Percentiles rank a stretch among this genome's conserved stretches.
These are phyloP conservation scores for Asterella californica DNA, from an alignment of 225 moss, liverwort and hornwort species.

Conservation along the genomic window DNA sequence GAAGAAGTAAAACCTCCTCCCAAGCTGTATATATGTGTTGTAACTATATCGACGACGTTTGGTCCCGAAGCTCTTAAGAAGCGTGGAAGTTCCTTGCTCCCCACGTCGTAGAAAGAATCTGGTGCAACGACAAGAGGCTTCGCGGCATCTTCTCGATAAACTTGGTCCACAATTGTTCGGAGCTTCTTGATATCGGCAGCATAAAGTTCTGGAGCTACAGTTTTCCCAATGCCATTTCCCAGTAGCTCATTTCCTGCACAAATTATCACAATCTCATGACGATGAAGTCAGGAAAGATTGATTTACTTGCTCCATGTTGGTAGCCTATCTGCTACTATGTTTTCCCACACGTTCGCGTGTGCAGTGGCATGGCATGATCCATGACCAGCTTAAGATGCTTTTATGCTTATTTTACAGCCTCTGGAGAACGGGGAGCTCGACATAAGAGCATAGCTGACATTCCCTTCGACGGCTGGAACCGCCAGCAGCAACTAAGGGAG, in stretches of 20 bases:
- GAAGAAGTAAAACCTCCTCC: slow-evolving; percentile 63
- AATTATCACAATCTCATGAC: background rate
- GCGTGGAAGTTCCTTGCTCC: slow-evolving; percentile 34
- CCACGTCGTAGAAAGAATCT: slow-evolving; percentile 55
- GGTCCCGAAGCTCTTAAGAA: slow-evolving; percentile 58
- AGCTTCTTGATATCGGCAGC: slow-evolving; percentile 61
- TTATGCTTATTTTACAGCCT: slow-evolving; percentile 1
- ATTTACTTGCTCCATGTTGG: background rate
- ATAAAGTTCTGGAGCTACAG: slow-evolving; percentile 55
- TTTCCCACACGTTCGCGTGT: background rate
- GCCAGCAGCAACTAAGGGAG: background rate
- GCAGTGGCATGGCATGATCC: background rate
- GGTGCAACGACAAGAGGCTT: slow-evolving; percentile 69
- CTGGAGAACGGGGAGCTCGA: background rate
- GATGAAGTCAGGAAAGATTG: slow-evolving; percentile 5
- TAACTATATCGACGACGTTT: slow-evolving; percentile 67
- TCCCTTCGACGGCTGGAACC: slow-evolving; percentile 6
- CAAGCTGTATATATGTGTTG: slow-evolving; percentile 85
- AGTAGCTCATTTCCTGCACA: slow-evolving; percentile 76
- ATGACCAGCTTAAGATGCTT: slow-evolving; percentile 1
- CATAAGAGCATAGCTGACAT: slow-evolving; percentile 3
- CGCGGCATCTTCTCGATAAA: slow-evolving; percentile 39
- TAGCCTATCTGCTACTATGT: too few species aligned
- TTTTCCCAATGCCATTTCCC: slow-evolving; percentile 43
- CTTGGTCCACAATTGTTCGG: slow-evolving; percentile 42